Base-by-base conservation (phyloP, 352 stramenopile genomes). In the Pythium folliculosum region DNA sequence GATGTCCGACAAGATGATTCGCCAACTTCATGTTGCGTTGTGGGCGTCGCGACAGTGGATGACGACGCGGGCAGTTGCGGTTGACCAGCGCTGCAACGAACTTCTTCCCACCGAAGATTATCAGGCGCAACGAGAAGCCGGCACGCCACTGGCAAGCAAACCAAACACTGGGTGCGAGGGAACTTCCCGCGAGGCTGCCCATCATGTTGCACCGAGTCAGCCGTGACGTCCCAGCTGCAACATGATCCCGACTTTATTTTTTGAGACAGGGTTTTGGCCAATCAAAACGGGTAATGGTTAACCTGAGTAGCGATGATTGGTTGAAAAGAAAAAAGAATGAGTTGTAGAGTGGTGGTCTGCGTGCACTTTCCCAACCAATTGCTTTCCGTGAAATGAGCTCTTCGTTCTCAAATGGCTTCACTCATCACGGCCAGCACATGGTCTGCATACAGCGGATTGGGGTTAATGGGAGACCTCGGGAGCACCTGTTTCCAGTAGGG, bases 161-260 rank as follows among this genome's bases (percentile, higher is more conserved):
- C 17, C 38, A 44, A 44, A 44, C 14, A 4, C 17, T 44, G 38
- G 38, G 9, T 44, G 38, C 38, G 38, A 44, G 17, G 38, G 32
- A 37, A 37, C 32, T 37, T 9, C 32, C 32, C 32, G 32, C 32
- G 32, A 37, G 32, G 32, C n/a, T n/a, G n/a, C n/a, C 37, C 52
- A 48, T 45, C 35, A 47, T 32, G 16, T 19, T 32, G 21, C 35
- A 48, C 32, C 12, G 8, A 48, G 13, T 52, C 53, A 2, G 17
- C 3, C 35, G 53, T 49, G 53, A 60, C 25, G n/a, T 52, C 53
- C 53, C 53, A 60, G 53, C 53, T 60, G 53, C 53, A 60, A 60
- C 53, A 49, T 49, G n/a, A 60, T 8, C n/a, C 13, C 7, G 12
- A 35, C 22, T n/a, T 21, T 13, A 49, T 25, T 22, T 35, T 49